Base-by-base conservation (phyloP, 169 alveolate species). In the Eimeria mitis region DNA sequence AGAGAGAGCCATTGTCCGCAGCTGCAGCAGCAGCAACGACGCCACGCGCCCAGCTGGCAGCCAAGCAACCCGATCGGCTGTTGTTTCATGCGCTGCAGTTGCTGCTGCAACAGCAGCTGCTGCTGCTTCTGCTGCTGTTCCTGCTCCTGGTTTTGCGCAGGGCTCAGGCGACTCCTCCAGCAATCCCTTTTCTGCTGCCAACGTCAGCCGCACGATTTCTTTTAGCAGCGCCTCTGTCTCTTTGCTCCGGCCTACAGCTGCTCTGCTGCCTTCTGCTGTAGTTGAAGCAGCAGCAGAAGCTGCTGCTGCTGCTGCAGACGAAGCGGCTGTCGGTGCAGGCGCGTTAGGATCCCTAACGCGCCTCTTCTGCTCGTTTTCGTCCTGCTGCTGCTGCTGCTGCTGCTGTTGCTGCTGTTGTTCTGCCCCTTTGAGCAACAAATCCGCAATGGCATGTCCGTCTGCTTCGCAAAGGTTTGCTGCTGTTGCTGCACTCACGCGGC, bases 1-100 rank as follows among this genome's bases (percentile, higher is more conserved):
- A 1, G 96, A 61, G 37, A 95, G 25, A n/a, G 96, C 90, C 81
- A 90, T 78, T 6, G 95, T 96, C 47, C 95, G 94, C 59, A 89
- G 79, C 79, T 94, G 95, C 95, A 59, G 79, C 96, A 79, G 95
- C 71, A 94, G 59, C 73, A 76, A 19, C 1, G 95, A 59, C 0
- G 95, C 95, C 65, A 44, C 91, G 31, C 76, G 85, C 40, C 54
- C 59, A 47, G 89, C 85, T 1, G 88, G 87, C 13, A 73, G 88
- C 68, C 88, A 70, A n/a, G 59, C 19, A 34, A 28, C 63, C 52
- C 63, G 52, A 28, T 31, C 89, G 2, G 81, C 54, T 42, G 68
- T 81, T 37, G 95, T 7, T 23, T 47, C 56, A 1, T 59, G 52
- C 42, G 76, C 79, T 21, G 61, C 89, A n/a, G 83, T 52, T 54